A percentile compares a stretch with the other conserved stretches of the same genome.
These are phyloP conservation scores for Viola odorata DNA, from an alignment of 345 rosid genomes.

Conservation along the genomic window DNA sequence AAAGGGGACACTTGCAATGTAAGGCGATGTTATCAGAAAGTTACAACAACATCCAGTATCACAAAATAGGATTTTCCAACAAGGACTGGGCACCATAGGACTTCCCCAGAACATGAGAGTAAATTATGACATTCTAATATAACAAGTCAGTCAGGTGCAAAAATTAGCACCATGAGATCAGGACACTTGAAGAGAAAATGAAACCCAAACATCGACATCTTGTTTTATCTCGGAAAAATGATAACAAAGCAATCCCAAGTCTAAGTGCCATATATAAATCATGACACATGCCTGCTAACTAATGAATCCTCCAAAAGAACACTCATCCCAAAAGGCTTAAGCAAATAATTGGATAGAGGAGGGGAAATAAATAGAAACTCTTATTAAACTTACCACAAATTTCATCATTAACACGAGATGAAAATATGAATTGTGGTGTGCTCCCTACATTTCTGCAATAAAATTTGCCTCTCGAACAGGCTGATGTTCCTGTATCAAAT, in stretches of 20 bases:
- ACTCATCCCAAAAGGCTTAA: background rate
- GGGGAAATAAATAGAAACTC: background rate
- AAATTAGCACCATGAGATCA: background rate
- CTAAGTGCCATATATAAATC: background rate
- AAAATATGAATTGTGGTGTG: slow-evolving; percentile 45
- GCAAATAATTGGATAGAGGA: background rate
- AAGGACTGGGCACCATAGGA: too few relatives aligned
- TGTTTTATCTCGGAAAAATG: too few relatives aligned
- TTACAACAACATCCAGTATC: too few relatives aligned
- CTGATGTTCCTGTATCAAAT: slow-evolving; percentile 60
- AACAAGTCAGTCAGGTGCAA: slow-evolving; percentile 7
- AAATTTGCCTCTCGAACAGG: slow-evolving; percentile 60
- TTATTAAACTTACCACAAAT: slow-evolving; percentile 44
- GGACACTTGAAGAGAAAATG: background rate
- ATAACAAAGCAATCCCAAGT: slow-evolving; percentile 6
- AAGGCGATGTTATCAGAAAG: too few relatives aligned
- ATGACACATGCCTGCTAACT: too few relatives aligned
- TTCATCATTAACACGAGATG: slow-evolving; percentile 55
- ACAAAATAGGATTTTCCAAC: too few relatives aligned
- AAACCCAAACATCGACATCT: too few relatives aligned
- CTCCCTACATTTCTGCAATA: slow-evolving; percentile 60
- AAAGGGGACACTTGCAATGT: too few relatives aligned
- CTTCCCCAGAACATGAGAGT: background rate
- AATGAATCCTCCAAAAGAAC: background rate
- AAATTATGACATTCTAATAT: background rate